Percentiles rank a stretch among this genome's conserved stretches.
phyloP scores from a whole-genome alignment of 768 basidiomycete genomes.

The Tulasnella sp. region DNA sequence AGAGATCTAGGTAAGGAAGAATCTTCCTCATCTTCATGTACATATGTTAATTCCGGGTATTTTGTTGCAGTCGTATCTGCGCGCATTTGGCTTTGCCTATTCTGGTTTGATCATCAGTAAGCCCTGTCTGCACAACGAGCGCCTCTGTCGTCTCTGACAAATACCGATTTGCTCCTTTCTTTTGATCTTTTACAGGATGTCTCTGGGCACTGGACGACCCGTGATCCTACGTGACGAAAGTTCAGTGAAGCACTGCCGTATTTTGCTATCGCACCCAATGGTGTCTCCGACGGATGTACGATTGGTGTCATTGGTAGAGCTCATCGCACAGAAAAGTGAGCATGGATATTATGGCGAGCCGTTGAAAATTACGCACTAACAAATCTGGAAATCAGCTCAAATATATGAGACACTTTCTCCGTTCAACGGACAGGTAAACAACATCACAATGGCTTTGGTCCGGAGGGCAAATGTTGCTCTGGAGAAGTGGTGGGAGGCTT shows the following conservation, averaged over 20 bases:
- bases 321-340: slow-evolving; percentile 85
- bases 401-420: slow-evolving; percentile 86
- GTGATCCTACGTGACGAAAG: slow-evolving; percentile 82
- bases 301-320: slow-evolving; percentile 75
- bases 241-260: slow-evolving; percentile 73
- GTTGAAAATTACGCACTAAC: neutral
- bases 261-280: slow-evolving; percentile 78
- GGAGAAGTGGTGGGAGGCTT: slow-evolving; percentile 86
- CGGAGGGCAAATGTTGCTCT: slow-evolving; percentile 76
- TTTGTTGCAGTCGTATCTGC: slow-evolving; percentile 67
- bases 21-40: neutral
- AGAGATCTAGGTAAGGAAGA: slow-evolving; percentile 59
- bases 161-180: slow-evolving; percentile 12
- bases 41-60: slow-evolving; percentile 12
- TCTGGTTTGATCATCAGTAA: slow-evolving; percentile 94
- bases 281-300: slow-evolving; percentile 82
- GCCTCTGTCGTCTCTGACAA: neutral
- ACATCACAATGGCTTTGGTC: slow-evolving; percentile 76
- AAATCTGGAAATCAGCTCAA: slow-evolving; percentile 47
- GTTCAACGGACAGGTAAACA: slow-evolving; percentile 75
- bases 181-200: slow-evolving; percentile 55
- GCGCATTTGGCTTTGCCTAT: slow-evolving; percentile 87
- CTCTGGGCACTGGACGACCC: slow-evolving; percentile 82
- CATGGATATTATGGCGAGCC: neutral
- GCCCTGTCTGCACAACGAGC: slow-evolving; percentile 22